phyloP scores from a whole-genome alignment of 352 stramenopile genomes.

The Pythium guiyangense region DNA sequence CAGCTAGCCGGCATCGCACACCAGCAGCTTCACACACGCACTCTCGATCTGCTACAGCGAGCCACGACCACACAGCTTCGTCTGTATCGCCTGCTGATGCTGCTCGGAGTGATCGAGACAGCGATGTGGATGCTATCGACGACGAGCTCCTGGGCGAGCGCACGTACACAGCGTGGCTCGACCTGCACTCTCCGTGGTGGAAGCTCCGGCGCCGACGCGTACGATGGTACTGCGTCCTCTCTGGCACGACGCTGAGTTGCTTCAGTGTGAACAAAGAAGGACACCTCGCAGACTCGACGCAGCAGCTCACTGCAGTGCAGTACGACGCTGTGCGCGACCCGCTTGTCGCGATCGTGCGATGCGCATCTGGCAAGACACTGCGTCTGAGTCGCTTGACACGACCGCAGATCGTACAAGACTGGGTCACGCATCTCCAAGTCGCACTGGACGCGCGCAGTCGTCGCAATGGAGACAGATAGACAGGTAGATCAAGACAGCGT shows the following conservation, averaged over 20 bases:
- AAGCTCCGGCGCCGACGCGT: slow-evolving; percentile 13
- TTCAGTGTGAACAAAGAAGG: slow-evolving; percentile 52
- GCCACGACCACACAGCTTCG: too few relatives aligned
- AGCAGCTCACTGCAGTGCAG: slow-evolving; percentile 16
- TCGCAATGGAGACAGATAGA: background rate
- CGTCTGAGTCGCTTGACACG: slow-evolving; percentile 9
- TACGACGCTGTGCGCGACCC: slow-evolving; percentile 10
- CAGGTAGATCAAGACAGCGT: too few relatives aligned
- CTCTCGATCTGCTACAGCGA: background rate
- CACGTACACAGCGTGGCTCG: slow-evolving; percentile 27
- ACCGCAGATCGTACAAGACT: slow-evolving; percentile 2
- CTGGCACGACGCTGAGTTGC: slow-evolving; percentile 31
- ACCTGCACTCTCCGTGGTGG: slow-evolving; percentile 37
- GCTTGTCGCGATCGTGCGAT: slow-evolving; percentile 1
- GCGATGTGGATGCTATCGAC: background rate
- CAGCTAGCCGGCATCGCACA: background rate
- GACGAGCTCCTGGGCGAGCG: slow-evolving; percentile 13
- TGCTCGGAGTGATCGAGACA: too few relatives aligned
- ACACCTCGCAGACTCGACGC: slow-evolving; percentile 25
- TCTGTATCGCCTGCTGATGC: too few relatives aligned
- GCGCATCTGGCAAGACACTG: slow-evolving; percentile 14
- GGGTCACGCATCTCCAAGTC: slow-evolving; percentile 4
- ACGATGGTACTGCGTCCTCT: slow-evolving; percentile 38
- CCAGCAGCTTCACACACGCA: background rate
- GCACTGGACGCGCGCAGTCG: slow-evolving; percentile 3